Percentiles rank a stretch among this genome's conserved stretches.
Conservation (phyloP, 192 early-diverging fungal genomes). For the Entomortierella lignicola region DNA sequence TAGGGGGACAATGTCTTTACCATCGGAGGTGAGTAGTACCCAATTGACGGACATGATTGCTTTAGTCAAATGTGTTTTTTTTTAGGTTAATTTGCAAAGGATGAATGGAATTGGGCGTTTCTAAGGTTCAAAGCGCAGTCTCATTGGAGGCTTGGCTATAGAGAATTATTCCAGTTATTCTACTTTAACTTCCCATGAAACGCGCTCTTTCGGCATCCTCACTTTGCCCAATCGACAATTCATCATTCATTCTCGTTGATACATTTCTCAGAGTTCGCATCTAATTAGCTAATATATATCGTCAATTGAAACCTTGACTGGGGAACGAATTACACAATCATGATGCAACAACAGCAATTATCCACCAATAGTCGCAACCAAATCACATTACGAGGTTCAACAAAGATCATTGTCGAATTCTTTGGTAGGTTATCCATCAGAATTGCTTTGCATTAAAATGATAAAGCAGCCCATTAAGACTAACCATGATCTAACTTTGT, state of each 20-base stretch:
- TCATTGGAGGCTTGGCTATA: background rate
- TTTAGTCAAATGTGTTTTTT: background rate
- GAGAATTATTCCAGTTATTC: too few relatives aligned
- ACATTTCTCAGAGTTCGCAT: too few relatives aligned
- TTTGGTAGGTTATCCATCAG: constrained; percentile 71
- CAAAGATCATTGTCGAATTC: constrained; percentile 88
- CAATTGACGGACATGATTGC: constrained; percentile 49
- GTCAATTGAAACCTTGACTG: too few relatives aligned
- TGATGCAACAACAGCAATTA: constrained; percentile 45
- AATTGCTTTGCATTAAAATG: background rate
- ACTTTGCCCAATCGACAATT: too few relatives aligned
- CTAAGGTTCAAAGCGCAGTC: too few relatives aligned
- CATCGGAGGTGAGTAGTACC: constrained; percentile 45
- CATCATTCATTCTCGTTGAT: too few relatives aligned
- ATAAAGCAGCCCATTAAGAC: too few relatives aligned
- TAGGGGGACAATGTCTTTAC: constrained; percentile 47
- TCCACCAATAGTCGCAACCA: constrained; percentile 52
- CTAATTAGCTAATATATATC: too few relatives aligned
- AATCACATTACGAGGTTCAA: constrained; percentile 88
- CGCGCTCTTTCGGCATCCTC: too few relatives aligned
- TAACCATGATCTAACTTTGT: too few relatives aligned
- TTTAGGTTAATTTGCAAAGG: background rate
- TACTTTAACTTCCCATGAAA: too few relatives aligned
- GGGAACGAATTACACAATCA: background rate
- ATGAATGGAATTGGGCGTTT: constrained; percentile 2